Evolutionary conservation across 805 yeast genomes (phyloP), one percentile per base, ranked within the genome.

Genomic region (Metschnikowia borealis): DNA sequence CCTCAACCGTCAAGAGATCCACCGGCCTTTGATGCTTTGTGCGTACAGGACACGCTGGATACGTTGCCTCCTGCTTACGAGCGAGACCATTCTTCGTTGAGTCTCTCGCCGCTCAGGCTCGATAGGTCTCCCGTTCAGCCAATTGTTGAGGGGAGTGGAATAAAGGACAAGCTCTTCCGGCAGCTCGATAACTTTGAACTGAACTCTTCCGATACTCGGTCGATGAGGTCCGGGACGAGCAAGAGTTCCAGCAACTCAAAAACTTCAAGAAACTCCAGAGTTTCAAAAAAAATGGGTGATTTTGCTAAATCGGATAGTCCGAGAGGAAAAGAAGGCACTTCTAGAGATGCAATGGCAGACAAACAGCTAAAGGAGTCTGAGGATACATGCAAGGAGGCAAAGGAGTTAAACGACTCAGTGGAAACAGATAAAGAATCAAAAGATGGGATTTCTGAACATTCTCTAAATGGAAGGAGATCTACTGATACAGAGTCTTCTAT

Each of bases 21-120:
- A 2, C 58, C 69, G 0, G 49, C 49, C 46, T 54, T 56, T 26
- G 50, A 46, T 11, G 37, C 47, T 15, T 26, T 31, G 15, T n/a
- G 13, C 6, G 8, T 20, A n/a, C 56, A 54, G 8, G 50, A 48
- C 3, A 45, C 56, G 4, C 53, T 54, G 23, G 50, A 52, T 4
- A 47, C 57, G 4, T 46, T 57, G 21, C 61, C 61, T 11, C 61
- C 61, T 7, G 58, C 59, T 0, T 57, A 57, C 23, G 52, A 46
- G 26, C 38, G 36, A 11, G 46, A 47, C 14, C 37, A 38, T 6
- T 38, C 44, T 5, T 13, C 46, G 6, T 34, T 53, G 38, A 49
- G 46, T n/a, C 43, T 54, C 11, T 54, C 59, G 17, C 57, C 59
- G 8, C 44, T 55, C 18, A 47, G 59, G 17, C 47, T 54, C n/a